These are phyloP conservation scores for Apiospora phragmitis DNA, from an alignment of 2,329 filamentous ascomycete species.

Conservation along the genomic window DNA sequence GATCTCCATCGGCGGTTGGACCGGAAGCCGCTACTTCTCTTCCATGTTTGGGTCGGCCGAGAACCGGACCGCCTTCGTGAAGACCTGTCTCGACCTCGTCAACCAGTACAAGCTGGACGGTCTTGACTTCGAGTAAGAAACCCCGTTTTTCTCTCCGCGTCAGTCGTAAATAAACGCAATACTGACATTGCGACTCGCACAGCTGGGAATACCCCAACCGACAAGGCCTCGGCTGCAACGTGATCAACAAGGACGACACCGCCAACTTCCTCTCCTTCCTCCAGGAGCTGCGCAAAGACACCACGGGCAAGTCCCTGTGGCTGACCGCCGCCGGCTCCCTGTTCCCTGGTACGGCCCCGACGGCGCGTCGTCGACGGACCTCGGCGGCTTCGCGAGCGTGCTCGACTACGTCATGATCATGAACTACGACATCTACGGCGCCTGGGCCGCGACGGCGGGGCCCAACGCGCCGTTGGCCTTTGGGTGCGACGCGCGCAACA, in stretches of 20 bases:
- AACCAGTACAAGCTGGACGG: conserved; percentile 21
- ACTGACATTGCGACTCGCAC: background rate
- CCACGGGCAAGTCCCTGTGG: conserved; percentile 11
- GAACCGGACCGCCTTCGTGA: conserved; percentile 24
- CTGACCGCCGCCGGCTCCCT: conserved; percentile 20
- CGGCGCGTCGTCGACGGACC: conserved; percentile 13
- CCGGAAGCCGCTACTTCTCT: conserved; percentile 15
- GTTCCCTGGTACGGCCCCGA: conserved; percentile 20
- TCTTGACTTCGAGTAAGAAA: conserved; percentile 38
- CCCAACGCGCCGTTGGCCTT: conserved; percentile 18
- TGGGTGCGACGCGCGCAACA: conserved; percentile 21
- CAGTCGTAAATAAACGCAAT: background rate
- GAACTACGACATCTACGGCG: conserved; percentile 23
- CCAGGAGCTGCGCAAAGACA: conserved; percentile 15
- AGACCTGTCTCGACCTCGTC: conserved; percentile 20
- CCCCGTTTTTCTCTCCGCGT: background rate
- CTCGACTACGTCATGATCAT: conserved; percentile 24
- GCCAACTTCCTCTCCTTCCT: conserved; percentile 20
- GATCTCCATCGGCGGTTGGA: conserved; percentile 19
- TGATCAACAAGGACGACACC: conserved; percentile 18
- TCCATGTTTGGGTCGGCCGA: conserved; percentile 13
- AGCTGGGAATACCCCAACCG: conserved; percentile 35
- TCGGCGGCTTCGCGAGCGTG: conserved; percentile 17
- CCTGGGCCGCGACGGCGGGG: conserved; percentile 18
- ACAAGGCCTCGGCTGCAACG: conserved; percentile 40